Base-by-base conservation (phyloP, 1,284 basidiomycete species). In the Pseudozyma tsukubaensis region DNA sequence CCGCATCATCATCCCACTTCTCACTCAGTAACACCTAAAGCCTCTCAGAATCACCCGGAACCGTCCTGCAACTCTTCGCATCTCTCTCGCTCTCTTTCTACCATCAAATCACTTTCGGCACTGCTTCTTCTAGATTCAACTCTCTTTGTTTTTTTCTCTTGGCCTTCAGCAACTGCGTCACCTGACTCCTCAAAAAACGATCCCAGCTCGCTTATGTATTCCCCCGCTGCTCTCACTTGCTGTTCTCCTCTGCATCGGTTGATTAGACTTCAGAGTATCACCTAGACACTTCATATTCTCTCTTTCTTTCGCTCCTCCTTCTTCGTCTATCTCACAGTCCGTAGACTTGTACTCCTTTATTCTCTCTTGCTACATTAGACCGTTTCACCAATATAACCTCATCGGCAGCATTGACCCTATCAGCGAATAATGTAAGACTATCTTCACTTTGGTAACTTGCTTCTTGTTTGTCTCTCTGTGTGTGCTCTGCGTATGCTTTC, bases 361-460 rank as follows among this genome's bases (percentile, higher is more conserved):
- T 36, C 14, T n/a, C 45, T 29, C 7, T 52, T 45, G 51, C 44
- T 45, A 45, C 52, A 51, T 36, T 51, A 51, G 50, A 51, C 50
- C 8, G 6, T 16, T 36, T 51, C 34, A 37, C n/a, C 24, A 29
- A 24, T 45, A 45, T 45, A 24, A 45, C 44, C 43, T 21, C 44
- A 24, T 9, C 24, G 24, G 3, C 24, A 3, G 24, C 24, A 29
- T 29, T 36, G 8, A 19, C 43, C 12, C 11, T 7, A 12, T 24
- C 3, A 5, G 19, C 19, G 21, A 39, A 39, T 13, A 11, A 11
- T 57, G 55, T 57, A 49, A 48, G 45, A 57, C 14, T 57, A 49
- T 39, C n/a, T 21, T 45, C 44, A 21, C 8, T 45, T 16, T 45
- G 44, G n/a, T 53, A 10, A 18, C 34, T 36, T 35, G 11, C 13